Conservation (phyloP, 768 basidiomycete genomes). For the Gloeophyllum trabeum region DNA sequence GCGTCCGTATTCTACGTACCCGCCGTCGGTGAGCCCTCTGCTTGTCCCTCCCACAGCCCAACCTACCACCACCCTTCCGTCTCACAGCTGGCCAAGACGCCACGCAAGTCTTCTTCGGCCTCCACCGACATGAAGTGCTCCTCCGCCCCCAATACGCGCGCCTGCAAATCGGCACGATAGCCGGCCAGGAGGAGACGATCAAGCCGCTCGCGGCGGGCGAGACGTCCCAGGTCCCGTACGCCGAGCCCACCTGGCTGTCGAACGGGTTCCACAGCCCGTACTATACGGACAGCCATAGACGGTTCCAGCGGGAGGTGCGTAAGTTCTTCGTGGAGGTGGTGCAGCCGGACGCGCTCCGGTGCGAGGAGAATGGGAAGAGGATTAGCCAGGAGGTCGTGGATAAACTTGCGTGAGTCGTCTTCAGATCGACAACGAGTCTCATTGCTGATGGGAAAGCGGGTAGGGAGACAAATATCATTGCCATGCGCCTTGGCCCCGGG, state of each 20-base stretch:
- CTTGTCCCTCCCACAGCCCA: not conserved
- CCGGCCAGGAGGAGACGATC: constrained; percentile 45
- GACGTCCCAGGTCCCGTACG: constrained; percentile 73
- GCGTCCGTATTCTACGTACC: constrained; percentile 58
- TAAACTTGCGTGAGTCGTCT: constrained; percentile 56
- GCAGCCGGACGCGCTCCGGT: constrained; percentile 57
- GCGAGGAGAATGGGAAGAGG: constrained; percentile 82
- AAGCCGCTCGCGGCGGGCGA: constrained; percentile 44
- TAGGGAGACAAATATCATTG: constrained; percentile 68
- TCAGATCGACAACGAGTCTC: not conserved
- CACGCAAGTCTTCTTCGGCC: constrained; percentile 73
- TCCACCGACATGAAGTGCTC: constrained; percentile 78
- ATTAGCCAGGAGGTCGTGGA: constrained; percentile 80
- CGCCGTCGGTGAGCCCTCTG: constrained; percentile 41
- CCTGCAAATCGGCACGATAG: constrained; percentile 53
- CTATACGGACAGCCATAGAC: constrained; percentile 61
- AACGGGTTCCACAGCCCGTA: constrained; percentile 65
- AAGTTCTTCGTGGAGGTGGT: constrained; percentile 71
- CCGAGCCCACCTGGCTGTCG: constrained; percentile 74
- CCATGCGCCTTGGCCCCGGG: constrained; percentile 87
- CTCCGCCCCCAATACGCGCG: constrained; percentile 61
- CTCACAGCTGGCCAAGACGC: constrained; percentile 59
- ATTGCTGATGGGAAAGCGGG: not conserved
- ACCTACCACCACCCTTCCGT: not conserved
- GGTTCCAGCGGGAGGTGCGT: constrained; percentile 68